Percentiles rank a stretch among this genome's conserved stretches.
Conservation (phyloP, 1,139 yeast genomes). For the Yamadazyma membranifaciens region DNA sequence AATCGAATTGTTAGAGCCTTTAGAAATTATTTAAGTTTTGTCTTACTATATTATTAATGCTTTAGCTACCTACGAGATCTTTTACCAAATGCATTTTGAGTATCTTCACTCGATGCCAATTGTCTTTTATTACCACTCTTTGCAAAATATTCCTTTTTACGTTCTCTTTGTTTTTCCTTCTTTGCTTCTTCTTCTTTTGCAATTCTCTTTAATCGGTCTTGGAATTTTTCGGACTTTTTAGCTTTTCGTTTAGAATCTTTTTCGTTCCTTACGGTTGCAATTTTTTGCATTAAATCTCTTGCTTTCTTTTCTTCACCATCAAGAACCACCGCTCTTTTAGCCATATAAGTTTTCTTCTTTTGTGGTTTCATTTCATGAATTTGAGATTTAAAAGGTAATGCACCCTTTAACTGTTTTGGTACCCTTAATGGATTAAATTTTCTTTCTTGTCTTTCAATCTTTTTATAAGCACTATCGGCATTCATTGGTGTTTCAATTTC, state of each 20-base stretch:
- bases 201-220: constrained; percentile 68
- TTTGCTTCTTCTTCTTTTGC: constrained; percentile 73
- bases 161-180: constrained; percentile 73
- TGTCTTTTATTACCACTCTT: constrained; percentile 70
- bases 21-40: too few species aligned
- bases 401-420: constrained; percentile 72
- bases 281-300: constrained; percentile 82
- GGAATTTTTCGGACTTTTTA: constrained; percentile 76
- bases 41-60: not conserved
- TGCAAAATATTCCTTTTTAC: constrained; percentile 83
- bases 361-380: constrained; percentile 86
- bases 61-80: constrained; percentile 14
- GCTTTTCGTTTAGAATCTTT: constrained; percentile 77
- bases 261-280: constrained; percentile 78
- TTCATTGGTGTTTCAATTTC: constrained; percentile 65
- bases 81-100: constrained; percentile 35
- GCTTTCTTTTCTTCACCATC: constrained; percentile 95
- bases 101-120: constrained; percentile 38
- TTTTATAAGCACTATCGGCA: constrained; percentile 68
- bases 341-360: constrained; percentile 76
- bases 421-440: constrained; percentile 84
- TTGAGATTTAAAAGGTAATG: constrained; percentile 90
- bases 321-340: constrained; percentile 90
- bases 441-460: constrained; percentile 84
- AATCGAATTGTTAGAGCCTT: too few species aligned